Conservation (phyloP, 441 rosid genomes). For the Erodium trifolium region DNA sequence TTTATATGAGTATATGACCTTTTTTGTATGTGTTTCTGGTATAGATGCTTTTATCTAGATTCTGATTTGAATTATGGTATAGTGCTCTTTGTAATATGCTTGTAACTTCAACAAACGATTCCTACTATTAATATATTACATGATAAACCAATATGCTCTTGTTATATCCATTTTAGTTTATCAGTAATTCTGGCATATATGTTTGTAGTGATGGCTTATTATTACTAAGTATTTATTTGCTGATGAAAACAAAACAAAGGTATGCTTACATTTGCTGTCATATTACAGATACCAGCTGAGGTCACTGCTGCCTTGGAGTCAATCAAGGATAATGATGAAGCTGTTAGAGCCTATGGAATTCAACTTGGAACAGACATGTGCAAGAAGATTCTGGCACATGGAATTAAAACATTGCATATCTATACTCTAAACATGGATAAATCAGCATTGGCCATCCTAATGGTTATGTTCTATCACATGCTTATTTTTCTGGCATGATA, state of each 20-base stretch:
- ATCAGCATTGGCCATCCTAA: conserved; percentile 72
- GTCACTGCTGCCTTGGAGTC: conserved; percentile 80
- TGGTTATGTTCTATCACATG: conserved; percentile 35
- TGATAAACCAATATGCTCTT: no score
- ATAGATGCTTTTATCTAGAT: conserved; percentile 1
- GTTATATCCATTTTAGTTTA: no score
- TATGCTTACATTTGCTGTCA: conserved; percentile 11
- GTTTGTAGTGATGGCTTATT: neutral
- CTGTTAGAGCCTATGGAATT: conserved; percentile 76
- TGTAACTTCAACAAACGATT: neutral
- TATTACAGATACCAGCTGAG: conserved; percentile 69
- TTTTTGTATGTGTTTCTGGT: neutral
- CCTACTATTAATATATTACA: neutral
- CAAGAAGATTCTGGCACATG: conserved; percentile 78
- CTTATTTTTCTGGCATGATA: conserved; percentile 12
- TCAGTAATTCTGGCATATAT: neutral
- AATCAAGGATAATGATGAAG: conserved; percentile 93
- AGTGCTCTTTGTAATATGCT: neutral
- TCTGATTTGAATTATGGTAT: neutral
- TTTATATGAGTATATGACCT: neutral
- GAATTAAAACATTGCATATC: conserved; percentile 73
- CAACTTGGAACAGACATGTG: conserved; percentile 97
- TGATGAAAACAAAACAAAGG: neutral
- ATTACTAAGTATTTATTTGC: neutral
- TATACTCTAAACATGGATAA: conserved; percentile 95